phyloP scores from a whole-genome alignment of 78 protist genomes.

The Dictyostelium brefeldianum region DNA sequence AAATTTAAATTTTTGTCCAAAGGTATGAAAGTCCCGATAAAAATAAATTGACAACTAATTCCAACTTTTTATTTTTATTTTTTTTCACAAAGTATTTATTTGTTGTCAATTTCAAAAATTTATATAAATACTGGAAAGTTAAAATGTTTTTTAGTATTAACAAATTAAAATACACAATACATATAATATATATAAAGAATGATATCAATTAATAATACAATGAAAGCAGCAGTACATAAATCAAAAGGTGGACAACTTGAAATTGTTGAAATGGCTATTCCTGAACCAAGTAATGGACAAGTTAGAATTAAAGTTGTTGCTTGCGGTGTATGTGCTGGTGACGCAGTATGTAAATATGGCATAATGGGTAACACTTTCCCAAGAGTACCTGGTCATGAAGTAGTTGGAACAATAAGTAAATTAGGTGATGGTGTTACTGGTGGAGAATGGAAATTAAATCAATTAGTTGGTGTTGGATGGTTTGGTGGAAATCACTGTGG shows the following conservation, averaged over 20 bases:
- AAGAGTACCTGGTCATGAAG: constrained; percentile 84
- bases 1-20: too few species aligned
- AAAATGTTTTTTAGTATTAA: too few species aligned
- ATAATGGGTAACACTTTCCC: constrained; percentile 33
- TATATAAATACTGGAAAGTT: not conserved
- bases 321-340: constrained; percentile 87
- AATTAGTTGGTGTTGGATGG: constrained; percentile 80
- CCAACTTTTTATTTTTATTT: not conserved
- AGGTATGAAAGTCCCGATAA: too few species aligned
- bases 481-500: constrained; percentile 72
- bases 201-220: too few species aligned
- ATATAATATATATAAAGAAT: too few species aligned
- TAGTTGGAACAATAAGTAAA: constrained; percentile 62
- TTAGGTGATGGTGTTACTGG: constrained; percentile 43
- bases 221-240: not conserved
- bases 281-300: constrained; percentile 32
- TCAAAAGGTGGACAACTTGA: not conserved
- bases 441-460: constrained; percentile 28
- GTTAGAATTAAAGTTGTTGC: constrained; percentile 74
- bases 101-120: constrained; percentile 65
- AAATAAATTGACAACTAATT: too few species aligned
- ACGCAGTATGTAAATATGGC: constrained; percentile 8
- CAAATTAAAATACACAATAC: too few species aligned
- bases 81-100: not conserved
- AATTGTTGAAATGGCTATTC: constrained; percentile 33